These are phyloP conservation scores for Cladophialophora psammophila DNA, from an alignment of 2,329 filamentous ascomycete species.

Conservation along the genomic window DNA sequence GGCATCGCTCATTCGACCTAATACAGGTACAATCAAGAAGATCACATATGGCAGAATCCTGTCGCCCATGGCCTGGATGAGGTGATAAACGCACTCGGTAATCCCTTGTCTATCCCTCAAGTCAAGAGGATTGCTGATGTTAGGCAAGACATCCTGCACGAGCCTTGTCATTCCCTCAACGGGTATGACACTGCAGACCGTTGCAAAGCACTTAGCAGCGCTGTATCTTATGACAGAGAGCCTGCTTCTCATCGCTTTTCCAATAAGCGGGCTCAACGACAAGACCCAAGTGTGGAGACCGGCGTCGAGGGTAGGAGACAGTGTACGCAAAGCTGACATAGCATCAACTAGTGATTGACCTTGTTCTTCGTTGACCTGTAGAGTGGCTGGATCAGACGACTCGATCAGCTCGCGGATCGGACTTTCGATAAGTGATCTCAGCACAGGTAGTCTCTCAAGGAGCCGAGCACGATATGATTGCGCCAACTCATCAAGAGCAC, in stretches of 20 bases:
- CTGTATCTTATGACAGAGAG: constrained; percentile 95
- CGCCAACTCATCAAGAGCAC: constrained; percentile 87
- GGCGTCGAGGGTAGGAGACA: constrained; percentile 85
- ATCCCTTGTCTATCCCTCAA: constrained; percentile 89
- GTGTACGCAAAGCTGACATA: constrained; percentile 87
- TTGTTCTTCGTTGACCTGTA: constrained; percentile 73
- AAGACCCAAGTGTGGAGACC: constrained; percentile 81
- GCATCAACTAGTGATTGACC: constrained; percentile 95
- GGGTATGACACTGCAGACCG: constrained; percentile 94
- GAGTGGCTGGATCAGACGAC: constrained; percentile 30
- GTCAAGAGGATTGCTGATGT: constrained; percentile 89
- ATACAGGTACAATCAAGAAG: constrained; percentile 95
- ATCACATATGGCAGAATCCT: constrained; percentile 96
- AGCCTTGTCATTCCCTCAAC: constrained; percentile 95
- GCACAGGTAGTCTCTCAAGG: constrained; percentile 82
- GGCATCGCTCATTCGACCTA: constrained; percentile 97
- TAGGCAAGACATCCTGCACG: constrained; percentile 89
- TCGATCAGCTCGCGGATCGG: constrained; percentile 75
- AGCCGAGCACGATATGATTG: constrained; percentile 78
- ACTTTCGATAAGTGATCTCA: constrained; percentile 80
- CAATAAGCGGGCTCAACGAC: constrained; percentile 81
- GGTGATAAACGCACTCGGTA: constrained; percentile 93
- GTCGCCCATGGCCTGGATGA: constrained; percentile 98
- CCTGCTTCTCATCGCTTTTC: constrained; percentile 84
- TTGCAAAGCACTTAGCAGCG: constrained; percentile 96